Evolutionary conservation across 1,139 yeast species (phyloP).

Genomic region (Zygoascus meyerae): DNA sequence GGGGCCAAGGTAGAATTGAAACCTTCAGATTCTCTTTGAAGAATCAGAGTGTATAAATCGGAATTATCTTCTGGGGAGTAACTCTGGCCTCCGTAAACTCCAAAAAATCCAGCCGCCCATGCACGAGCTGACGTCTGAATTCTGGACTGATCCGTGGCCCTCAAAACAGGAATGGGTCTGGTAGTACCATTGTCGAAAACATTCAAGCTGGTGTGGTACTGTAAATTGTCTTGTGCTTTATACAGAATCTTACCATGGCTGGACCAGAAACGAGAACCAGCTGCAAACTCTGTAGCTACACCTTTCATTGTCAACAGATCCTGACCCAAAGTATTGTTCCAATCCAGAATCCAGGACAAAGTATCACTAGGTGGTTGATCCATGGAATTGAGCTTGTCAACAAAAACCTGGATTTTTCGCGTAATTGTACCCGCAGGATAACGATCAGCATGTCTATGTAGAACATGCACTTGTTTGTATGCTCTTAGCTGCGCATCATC

Average conservation of each 20-base stretch:
- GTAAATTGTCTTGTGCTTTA: conserved; percentile 27
- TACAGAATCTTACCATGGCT: conserved; percentile 37
- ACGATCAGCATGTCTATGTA: conserved; percentile 41
- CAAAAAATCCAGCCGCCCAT: conserved; percentile 44
- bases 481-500: conserved; percentile 19
- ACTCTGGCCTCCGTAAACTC: conserved; percentile 33
- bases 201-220: conserved; percentile 27
- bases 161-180: conserved; percentile 32
- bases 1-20: conserved; percentile 40
- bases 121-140: conserved; percentile 38
- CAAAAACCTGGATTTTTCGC: conserved; percentile 26
- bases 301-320: conserved; percentile 37
- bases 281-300: conserved; percentile 36
- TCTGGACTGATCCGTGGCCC: conserved; percentile 39
- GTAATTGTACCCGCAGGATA: conserved; percentile 35
- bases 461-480: conserved; percentile 36
- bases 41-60: conserved; percentile 31
- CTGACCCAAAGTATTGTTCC: conserved; percentile 34
- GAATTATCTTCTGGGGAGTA: conserved; percentile 27
- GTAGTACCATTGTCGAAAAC: conserved; percentile 30
- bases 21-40: conserved; percentile 34
- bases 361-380: conserved; percentile 24
- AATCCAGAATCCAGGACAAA: conserved; percentile 31
- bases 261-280: conserved; percentile 39
- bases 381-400: conserved; percentile 29